Conservation (phyloP, 2,329 filamentous ascomycete genomes). For the Lachnellula hyalina region DNA sequence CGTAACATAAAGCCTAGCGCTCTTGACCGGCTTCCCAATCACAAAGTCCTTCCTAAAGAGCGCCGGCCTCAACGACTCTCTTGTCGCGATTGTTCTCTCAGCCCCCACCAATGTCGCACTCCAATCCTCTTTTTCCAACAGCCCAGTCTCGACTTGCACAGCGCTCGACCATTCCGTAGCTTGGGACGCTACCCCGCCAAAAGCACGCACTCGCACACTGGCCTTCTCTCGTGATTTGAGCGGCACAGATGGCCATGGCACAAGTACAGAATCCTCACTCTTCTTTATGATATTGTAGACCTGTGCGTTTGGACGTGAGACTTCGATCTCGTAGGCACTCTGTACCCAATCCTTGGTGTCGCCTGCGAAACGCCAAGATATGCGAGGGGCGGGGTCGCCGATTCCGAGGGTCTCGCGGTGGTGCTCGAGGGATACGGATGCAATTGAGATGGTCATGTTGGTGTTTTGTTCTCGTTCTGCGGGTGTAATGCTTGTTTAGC, state of each 20-base stretch:
- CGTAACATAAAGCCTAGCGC: slow-evolving; percentile 34
- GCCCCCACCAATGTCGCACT: slow-evolving; percentile 23
- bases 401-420: slow-evolving; percentile 37
- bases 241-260: slow-evolving; percentile 39
- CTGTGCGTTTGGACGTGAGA: slow-evolving; percentile 26
- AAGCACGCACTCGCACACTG: slow-evolving; percentile 27
- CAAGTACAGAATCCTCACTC: slow-evolving; percentile 33
- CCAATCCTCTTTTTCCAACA: slow-evolving; percentile 33
- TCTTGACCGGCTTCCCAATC: slow-evolving; percentile 6
- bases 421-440: slow-evolving; percentile 19
- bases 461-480: neutral
- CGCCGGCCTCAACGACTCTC: slow-evolving; percentile 28
- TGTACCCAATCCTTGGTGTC: slow-evolving; percentile 39
- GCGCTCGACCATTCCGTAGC: slow-evolving; percentile 30
- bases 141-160: slow-evolving; percentile 30
- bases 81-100: slow-evolving; percentile 2
- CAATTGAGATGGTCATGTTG: slow-evolving; percentile 4
- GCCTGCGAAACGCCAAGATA: slow-evolving; percentile 43
- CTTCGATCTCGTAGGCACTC: slow-evolving; percentile 39
- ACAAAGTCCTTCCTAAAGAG: slow-evolving; percentile 34
- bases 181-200: slow-evolving; percentile 15
- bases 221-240: slow-evolving; percentile 28
- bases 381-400: slow-evolving; percentile 38
- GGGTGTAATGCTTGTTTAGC: neutral
- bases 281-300: slow-evolving; percentile 7